phyloP scores from a whole-genome alignment of 805 yeast species.

The Metschnikowia lochheadii region DNA sequence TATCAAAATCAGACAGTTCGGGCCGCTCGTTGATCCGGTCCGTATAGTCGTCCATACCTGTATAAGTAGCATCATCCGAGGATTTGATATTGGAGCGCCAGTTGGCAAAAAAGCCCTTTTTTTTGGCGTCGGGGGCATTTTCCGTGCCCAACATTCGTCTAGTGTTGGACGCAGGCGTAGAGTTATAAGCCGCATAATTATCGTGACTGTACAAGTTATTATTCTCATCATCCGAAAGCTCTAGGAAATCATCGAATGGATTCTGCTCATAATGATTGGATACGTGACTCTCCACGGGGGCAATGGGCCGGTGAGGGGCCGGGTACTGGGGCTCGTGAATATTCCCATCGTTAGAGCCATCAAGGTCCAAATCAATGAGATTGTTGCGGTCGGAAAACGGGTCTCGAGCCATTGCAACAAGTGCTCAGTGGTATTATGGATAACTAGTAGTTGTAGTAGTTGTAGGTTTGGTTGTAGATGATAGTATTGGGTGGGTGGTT shows the following conservation, averaged over 20 bases:
- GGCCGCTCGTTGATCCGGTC: conserved; percentile 22
- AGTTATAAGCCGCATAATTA: conserved; percentile 1
- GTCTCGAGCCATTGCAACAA: conserved; percentile 2
- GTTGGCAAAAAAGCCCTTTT: conserved; percentile 23
- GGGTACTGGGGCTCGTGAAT: neutral
- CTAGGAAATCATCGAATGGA: conserved; percentile 32
- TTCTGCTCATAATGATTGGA: conserved; percentile 6
- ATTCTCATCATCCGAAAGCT: conserved; percentile 31
- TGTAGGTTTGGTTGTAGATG: no score
- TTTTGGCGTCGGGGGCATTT: conserved; percentile 17
- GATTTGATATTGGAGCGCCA: conserved; percentile 5
- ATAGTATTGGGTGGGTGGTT: no score
- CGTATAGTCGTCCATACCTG: conserved; percentile 15
- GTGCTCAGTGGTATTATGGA: no score
- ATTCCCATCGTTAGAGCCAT: neutral
- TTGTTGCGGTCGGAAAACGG: conserved; percentile 23
- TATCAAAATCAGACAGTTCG: conserved; percentile 34
- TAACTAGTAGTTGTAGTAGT: no score
- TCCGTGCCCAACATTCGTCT: conserved; percentile 22
- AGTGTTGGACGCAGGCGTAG: conserved; percentile 17
- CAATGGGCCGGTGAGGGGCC: neutral
- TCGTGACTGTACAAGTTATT: conserved; percentile 8
- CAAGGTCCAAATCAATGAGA: conserved; percentile 32
- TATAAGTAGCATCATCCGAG: conserved; percentile 14
- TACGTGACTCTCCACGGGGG: neutral